These are phyloP conservation scores for Larix sibirica DNA, from an alignment of 83 land plant species.

Conservation along the genomic window DNA sequence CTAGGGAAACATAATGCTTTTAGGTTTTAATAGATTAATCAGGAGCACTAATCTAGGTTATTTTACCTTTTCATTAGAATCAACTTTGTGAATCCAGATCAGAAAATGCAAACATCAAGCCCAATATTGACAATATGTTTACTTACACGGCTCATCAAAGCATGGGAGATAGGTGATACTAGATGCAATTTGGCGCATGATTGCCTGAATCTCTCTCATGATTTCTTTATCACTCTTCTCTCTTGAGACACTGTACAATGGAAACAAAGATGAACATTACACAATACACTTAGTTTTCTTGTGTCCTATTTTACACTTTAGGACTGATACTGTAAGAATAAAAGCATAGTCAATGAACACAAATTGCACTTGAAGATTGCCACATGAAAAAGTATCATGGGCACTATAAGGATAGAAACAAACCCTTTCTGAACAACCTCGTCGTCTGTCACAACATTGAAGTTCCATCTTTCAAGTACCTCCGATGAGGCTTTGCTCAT, in stretches of 20 bases:
- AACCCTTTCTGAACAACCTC: constrained; percentile 91
- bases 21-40: not conserved
- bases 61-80: not conserved
- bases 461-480: constrained; percentile 99
- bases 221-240: constrained; percentile 96
- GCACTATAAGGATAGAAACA: not conserved
- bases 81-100: not conserved
- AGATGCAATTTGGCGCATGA: constrained; percentile 95
- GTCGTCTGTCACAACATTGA: constrained; percentile 81
- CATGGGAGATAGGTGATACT: constrained; percentile 94
- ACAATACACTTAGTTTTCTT: not conserved
- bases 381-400: not conserved
- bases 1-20: not conserved
- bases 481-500: constrained; percentile 84
- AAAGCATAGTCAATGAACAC: not conserved
- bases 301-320: not conserved
- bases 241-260: constrained; percentile 60
- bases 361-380: not conserved
- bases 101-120: not conserved
- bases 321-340: not conserved
- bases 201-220: constrained; percentile 96
- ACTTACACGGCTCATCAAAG: constrained; percentile 87
- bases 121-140: not conserved
- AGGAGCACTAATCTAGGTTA: not conserved
- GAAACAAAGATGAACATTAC: constrained; percentile 2